A percentile compares a stretch with the other conserved stretches of the same genome.
These are phyloP conservation scores for Parafenestella ontariensis DNA, from an alignment of 2,329 filamentous ascomycete genomes.

Conservation along the genomic window DNA sequence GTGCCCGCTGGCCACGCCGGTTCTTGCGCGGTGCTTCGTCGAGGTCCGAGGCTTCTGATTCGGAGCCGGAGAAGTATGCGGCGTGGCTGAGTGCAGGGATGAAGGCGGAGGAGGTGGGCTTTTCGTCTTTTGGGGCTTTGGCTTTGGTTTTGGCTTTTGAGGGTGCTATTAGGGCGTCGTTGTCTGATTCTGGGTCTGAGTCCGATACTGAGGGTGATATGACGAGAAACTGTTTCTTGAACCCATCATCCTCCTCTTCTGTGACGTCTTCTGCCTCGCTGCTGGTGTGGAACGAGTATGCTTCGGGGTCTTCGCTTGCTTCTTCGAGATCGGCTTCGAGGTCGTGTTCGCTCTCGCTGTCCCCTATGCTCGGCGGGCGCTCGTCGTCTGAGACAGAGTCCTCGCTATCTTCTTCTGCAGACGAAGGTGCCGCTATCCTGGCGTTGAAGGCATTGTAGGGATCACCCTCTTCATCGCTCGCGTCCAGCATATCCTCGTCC, in stretches of 20 bases:
- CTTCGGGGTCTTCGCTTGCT: slow-evolving; percentile 5
- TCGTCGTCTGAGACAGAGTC: slow-evolving; percentile 36
- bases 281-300: slow-evolving; percentile 11
- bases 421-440: slow-evolving; percentile 50
- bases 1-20: slow-evolving; percentile 76
- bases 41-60: slow-evolving; percentile 71
- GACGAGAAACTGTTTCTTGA: background rate
- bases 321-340: slow-evolving; percentile 27
- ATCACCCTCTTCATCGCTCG: slow-evolving; percentile 40
- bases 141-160: slow-evolving; percentile 30
- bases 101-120: slow-evolving; percentile 63
- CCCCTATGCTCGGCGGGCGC: slow-evolving; percentile 41
- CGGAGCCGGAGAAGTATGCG: slow-evolving; percentile 79
- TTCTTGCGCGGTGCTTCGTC: slow-evolving; percentile 69
- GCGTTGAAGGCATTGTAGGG: slow-evolving; percentile 46
- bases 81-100: slow-evolving; percentile 77
- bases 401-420: slow-evolving; percentile 41
- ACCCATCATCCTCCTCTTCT: background rate
- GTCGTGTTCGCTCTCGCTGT: slow-evolving; percentile 34
- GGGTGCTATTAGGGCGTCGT: slow-evolving; percentile 17
- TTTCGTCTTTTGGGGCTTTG: slow-evolving; percentile 11
- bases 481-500: slow-evolving; percentile 28
- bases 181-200: slow-evolving; percentile 22
- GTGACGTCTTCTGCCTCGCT: background rate
- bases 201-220: slow-evolving; percentile 24